phyloP scores from a whole-genome alignment of 768 basidiomycete species.

The Leccinum variicolor region DNA sequence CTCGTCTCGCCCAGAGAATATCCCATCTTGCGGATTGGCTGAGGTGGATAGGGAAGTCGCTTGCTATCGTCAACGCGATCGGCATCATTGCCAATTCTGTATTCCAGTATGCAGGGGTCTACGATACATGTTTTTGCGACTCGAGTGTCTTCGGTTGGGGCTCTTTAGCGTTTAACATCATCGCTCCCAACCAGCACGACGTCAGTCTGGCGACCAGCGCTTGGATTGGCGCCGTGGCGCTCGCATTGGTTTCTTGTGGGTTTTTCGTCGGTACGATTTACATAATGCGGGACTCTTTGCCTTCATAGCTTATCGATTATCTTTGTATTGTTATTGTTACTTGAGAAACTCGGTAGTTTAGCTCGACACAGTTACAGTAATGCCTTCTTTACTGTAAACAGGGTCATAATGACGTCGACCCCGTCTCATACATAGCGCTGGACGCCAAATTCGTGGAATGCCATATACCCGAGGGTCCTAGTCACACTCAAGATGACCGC shows the following conservation, averaged over 20 bases:
- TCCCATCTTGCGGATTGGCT: slow-evolving; percentile 12
- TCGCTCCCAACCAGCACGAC: slow-evolving; percentile 16
- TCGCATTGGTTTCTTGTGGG: slow-evolving; percentile 23
- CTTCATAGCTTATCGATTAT: not conserved
- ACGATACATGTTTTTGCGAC: slow-evolving; percentile 29
- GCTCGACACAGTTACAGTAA: not conserved
- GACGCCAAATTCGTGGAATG: not conserved
- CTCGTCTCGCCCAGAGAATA: not conserved
- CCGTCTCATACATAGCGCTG: not conserved
- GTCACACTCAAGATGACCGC: too few relatives aligned
- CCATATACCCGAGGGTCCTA: not conserved
- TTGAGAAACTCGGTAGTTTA: not conserved
- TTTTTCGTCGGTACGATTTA: slow-evolving; percentile 30
- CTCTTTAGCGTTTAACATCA: slow-evolving; percentile 28
- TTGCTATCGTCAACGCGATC: slow-evolving; percentile 29
- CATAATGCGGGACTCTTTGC: slow-evolving; percentile 24
- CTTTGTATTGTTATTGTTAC: not conserved
- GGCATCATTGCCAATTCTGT: slow-evolving; percentile 25
- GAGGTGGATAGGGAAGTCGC: slow-evolving; percentile 24
- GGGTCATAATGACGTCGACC: not conserved
- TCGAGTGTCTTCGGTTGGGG: slow-evolving; percentile 23
- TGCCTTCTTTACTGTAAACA: not conserved
- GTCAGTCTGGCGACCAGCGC: slow-evolving; percentile 25
- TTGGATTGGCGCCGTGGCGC: slow-evolving; percentile 37
- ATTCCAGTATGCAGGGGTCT: slow-evolving; percentile 29